A percentile compares a stretch with the other conserved stretches of the same genome.
Evolutionary conservation across 352 stramenopile species (phyloP).

Genomic region (Phytophthora brassicae): DNA sequence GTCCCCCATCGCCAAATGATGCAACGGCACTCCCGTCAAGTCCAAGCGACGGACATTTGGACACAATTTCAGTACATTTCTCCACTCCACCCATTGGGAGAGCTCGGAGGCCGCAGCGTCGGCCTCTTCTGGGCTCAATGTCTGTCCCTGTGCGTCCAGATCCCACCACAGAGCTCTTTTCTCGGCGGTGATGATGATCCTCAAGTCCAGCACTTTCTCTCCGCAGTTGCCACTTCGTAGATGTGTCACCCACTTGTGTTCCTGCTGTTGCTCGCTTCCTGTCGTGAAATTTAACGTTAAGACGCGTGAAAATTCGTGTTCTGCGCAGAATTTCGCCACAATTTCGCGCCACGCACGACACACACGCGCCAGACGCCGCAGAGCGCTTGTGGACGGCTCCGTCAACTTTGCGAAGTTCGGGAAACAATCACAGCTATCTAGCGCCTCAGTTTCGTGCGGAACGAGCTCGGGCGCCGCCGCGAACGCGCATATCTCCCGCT

Average conservation of each 20-base stretch:
- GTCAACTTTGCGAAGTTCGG: slow-evolving; percentile 31
- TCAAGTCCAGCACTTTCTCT: slow-evolving; percentile 28
- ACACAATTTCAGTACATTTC: slow-evolving; percentile 30
- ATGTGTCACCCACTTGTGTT: slow-evolving; percentile 16
- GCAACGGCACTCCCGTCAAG: slow-evolving; percentile 39
- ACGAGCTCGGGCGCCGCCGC: slow-evolving; percentile 41
- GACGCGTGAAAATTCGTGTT: slow-evolving; percentile 22
- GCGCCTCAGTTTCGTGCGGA: slow-evolving; percentile 12
- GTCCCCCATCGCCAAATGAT: slow-evolving; percentile 44
- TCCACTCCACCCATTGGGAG: slow-evolving; percentile 51
- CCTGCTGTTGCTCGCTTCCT: slow-evolving; percentile 27
- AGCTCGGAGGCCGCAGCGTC: slow-evolving; percentile 11
- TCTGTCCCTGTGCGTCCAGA: slow-evolving; percentile 19
- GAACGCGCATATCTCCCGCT: slow-evolving; percentile 42
- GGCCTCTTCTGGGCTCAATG: not conserved
- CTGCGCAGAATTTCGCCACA: slow-evolving; percentile 13
- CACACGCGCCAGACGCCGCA: slow-evolving; percentile 36
- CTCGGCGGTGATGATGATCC: slow-evolving; percentile 27
- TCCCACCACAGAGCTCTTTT: slow-evolving; percentile 44
- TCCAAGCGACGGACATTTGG: slow-evolving; percentile 47
- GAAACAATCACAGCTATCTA: too few relatives aligned
- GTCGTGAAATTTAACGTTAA: slow-evolving; percentile 34
- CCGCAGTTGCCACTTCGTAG: slow-evolving; percentile 20
- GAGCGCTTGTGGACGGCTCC: slow-evolving; percentile 23
- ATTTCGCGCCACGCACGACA: slow-evolving; percentile 35